Evolutionary conservation across 2,329 filamentous ascomycete genomes (phyloP), one percentile per base, ranked within the genome.

Genomic region (Claviceps africana): DNA sequence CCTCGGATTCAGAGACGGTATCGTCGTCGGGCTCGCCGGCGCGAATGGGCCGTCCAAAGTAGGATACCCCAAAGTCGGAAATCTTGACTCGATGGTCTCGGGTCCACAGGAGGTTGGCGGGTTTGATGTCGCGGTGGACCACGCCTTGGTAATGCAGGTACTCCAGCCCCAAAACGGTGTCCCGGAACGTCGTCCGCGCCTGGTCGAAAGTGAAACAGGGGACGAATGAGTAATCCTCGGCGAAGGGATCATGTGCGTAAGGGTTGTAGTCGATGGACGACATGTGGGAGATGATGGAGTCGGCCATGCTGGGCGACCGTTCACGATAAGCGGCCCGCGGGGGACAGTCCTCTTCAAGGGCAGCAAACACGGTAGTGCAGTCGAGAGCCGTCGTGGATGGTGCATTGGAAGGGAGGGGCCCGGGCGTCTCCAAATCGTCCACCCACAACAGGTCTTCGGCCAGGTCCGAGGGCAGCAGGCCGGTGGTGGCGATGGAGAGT

Each of bases 31-130:
- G 78, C 60, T 94, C 88, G 51, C 86, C 86, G 47, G 95, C 88
- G 40, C 87, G 79, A 53, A 90, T 86, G 1, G 88, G 88, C 49
- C 88, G 82, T 30, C 93, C 93, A 56, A 98, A 88, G 67, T 97
- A 98, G 1, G 93, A 98, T 1, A 98, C 93, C 33, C 93, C 93
- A 71, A 98, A 98, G 64, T 98, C 93, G 5, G 93, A 97, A 55
- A 98, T 98, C 73, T 98, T 98, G 62, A 96, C 88, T 15, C 85
- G 82, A 59, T 90, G 83, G 57, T 89, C 85, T 60, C 74, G 82
- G 49, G 88, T 94, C 73, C 91, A 89, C 7, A 98, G 75, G 7
- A 98, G 76, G 64, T 97, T 97, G 39, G 91, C 90, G 1, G 86
- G 86, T 64, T 90, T 91, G 66, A 91, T 90, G 62, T 91, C 86